These are phyloP conservation scores for Mycena amicta DNA, from an alignment of 768 basidiomycete genomes.

Conservation along the genomic window DNA sequence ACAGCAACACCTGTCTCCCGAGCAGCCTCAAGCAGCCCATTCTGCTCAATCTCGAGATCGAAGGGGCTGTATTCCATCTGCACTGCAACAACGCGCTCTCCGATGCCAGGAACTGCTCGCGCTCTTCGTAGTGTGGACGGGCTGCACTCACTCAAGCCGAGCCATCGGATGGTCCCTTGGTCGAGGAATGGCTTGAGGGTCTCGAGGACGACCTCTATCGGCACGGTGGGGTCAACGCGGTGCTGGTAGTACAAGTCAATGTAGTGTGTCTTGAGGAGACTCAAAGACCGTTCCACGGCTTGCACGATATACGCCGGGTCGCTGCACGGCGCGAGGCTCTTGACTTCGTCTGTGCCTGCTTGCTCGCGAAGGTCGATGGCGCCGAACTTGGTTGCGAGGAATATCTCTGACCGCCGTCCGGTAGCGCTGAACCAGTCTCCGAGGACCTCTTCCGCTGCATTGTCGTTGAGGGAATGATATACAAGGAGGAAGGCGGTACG, in stretches of 20 bases:
- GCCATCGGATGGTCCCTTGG: constrained; percentile 30
- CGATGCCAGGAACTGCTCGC: constrained; percentile 28
- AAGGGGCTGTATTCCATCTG: constrained; percentile 37
- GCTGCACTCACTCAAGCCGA: constrained; percentile 40
- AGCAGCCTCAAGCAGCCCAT: constrained; percentile 30
- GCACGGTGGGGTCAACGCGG: constrained; percentile 34
- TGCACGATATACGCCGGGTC: constrained; percentile 23
- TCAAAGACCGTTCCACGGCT: constrained; percentile 21
- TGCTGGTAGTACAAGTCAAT: constrained; percentile 35
- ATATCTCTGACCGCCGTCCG: constrained; percentile 28
- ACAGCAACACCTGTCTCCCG: constrained; percentile 33
- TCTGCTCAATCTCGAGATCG: constrained; percentile 31
- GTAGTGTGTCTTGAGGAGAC: constrained; percentile 22
- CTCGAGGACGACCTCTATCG: constrained; percentile 36
- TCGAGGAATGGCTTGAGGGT: constrained; percentile 37
- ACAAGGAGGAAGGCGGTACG: neutral
- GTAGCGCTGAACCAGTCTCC: constrained; percentile 29
- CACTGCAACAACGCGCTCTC: constrained; percentile 30
- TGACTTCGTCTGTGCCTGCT: neutral
- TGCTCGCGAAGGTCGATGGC: constrained; percentile 18
- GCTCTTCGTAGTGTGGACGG: constrained; percentile 32
- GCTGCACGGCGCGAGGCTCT: constrained; percentile 16
- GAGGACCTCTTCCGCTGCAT: constrained; percentile 23
- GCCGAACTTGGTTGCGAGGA: constrained; percentile 32
- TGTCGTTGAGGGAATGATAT: neutral